Conservation (phyloP, 2,329 filamentous ascomycete genomes). For the Myrmaecium sp. region DNA sequence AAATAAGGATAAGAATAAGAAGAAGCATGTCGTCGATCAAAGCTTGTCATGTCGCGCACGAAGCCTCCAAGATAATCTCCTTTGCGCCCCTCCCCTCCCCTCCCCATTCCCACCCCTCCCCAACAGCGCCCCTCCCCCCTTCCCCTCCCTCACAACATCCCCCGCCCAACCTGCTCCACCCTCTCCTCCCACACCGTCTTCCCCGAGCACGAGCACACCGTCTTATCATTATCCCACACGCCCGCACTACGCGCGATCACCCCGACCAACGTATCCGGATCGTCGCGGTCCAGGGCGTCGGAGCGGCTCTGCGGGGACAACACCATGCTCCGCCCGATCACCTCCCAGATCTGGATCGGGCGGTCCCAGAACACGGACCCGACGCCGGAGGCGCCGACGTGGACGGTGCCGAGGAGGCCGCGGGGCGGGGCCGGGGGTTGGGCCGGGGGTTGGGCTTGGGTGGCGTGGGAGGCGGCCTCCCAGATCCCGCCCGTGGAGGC, state of each 20-base stretch:
- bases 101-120: neutral
- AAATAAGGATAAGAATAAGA: no score
- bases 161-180: conserved; percentile 71
- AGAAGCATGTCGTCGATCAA: no score
- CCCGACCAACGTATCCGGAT: conserved; percentile 73
- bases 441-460: no score
- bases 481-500: conserved; percentile 71
- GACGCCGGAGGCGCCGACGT: conserved; percentile 58
- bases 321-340: conserved; percentile 86
- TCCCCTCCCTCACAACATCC: conserved; percentile 53
- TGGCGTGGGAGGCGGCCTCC: conserved; percentile 43
- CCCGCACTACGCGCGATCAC: conserved; percentile 91
- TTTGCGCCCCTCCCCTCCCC: neutral
- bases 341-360: conserved; percentile 80
- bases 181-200: conserved; percentile 98
- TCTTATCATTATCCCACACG: conserved; percentile 99
- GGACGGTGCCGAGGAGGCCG: conserved; percentile 56
- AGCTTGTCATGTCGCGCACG: no score
- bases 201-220: conserved; percentile 90
- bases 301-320: conserved; percentile 55
- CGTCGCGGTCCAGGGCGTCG: conserved; percentile 47
- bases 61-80: neutral
- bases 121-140: conserved; percentile 1
- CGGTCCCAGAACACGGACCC: conserved; percentile 70
- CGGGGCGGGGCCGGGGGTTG: conserved; percentile 33